A percentile compares a stretch with the other conserved stretches of the same genome.
These are phyloP conservation scores for Lipomyces oligophaga DNA, from an alignment of 805 yeast genomes.

Conservation along the genomic window DNA sequence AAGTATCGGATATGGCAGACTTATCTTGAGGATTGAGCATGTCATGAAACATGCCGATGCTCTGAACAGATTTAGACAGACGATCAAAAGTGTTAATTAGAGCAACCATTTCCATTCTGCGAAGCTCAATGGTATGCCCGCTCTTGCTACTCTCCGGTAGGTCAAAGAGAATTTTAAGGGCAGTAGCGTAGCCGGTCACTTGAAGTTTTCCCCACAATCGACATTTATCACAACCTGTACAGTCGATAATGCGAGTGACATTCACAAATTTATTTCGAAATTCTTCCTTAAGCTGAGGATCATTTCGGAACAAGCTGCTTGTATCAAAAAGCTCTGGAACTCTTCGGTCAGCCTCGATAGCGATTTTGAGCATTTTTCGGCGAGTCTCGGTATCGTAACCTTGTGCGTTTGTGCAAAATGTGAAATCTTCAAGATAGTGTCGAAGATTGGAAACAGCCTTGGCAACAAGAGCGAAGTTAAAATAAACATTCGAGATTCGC, in stretches of 20 bases:
- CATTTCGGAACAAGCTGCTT: slow-evolving; percentile 45
- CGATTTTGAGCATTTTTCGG: slow-evolving; percentile 42
- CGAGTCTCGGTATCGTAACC: slow-evolving; percentile 47
- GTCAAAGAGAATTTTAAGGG: slow-evolving; percentile 84
- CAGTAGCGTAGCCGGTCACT: slow-evolving; percentile 96
- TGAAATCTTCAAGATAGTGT: slow-evolving; percentile 49
- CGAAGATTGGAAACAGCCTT: slow-evolving; percentile 72
- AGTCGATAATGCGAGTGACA: slow-evolving; percentile 91
- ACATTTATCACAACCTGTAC: slow-evolving; percentile 98
- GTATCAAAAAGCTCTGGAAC: slow-evolving; percentile 44
- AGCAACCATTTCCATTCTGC: slow-evolving; percentile 83
- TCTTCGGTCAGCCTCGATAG: slow-evolving; percentile 35
- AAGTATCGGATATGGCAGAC: slow-evolving; percentile 37
- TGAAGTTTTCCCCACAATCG: slow-evolving; percentile 98
- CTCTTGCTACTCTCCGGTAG: slow-evolving; percentile 47
- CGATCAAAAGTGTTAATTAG: slow-evolving; percentile 90
- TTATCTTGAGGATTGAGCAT: slow-evolving; percentile 17
- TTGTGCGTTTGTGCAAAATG: slow-evolving; percentile 42
- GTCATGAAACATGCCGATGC: slow-evolving; percentile 60
- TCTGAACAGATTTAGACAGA: slow-evolving; percentile 74
- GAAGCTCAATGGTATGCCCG: slow-evolving; percentile 52
- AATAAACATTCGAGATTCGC: slow-evolving; percentile 80
- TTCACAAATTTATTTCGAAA: slow-evolving; percentile 82
- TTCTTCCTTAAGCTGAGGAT: slow-evolving; percentile 64
- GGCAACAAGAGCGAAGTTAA: slow-evolving; percentile 83